These are phyloP conservation scores for Lipomyces kockii DNA, from an alignment of 805 yeast genomes.

Conservation along the genomic window DNA sequence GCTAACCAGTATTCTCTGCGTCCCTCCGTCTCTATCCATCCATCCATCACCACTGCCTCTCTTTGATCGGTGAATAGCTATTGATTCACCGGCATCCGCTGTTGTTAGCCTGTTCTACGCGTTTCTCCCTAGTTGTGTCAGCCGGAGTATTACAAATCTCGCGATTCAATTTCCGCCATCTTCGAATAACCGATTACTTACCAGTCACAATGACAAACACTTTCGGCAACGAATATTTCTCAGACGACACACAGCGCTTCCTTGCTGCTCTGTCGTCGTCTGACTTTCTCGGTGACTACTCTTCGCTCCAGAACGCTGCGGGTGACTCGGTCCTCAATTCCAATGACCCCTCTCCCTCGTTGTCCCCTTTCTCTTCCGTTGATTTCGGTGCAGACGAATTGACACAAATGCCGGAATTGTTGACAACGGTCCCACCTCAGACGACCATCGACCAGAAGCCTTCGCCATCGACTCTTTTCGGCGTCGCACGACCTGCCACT, in stretches of 20 bases:
- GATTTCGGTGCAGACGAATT: background rate
- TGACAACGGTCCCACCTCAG: background rate
- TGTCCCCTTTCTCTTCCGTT: background rate
- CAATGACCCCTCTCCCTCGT: background rate
- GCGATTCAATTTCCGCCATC: background rate
- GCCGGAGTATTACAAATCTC: background rate
- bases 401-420: conserved; percentile 2
- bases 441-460: background rate
- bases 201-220: background rate
- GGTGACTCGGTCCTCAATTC: background rate
- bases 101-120: background rate
- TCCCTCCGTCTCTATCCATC: background rate
- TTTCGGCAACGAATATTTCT: conserved; percentile 14
- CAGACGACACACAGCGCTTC: conserved; percentile 33
- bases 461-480: conserved; percentile 3
- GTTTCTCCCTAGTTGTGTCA: background rate
- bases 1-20: background rate
- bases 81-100: background rate
- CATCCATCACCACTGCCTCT: background rate
- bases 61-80: background rate
- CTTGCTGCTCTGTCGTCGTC: conserved; percentile 33
- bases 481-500: conserved; percentile 1
- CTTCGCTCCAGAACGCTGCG: conserved; percentile 11
- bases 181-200: background rate
- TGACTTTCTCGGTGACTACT: conserved; percentile 33